Conservation (phyloP, 495 filamentous ascomycete genomes). For the Xylaria nigripes region DNA sequence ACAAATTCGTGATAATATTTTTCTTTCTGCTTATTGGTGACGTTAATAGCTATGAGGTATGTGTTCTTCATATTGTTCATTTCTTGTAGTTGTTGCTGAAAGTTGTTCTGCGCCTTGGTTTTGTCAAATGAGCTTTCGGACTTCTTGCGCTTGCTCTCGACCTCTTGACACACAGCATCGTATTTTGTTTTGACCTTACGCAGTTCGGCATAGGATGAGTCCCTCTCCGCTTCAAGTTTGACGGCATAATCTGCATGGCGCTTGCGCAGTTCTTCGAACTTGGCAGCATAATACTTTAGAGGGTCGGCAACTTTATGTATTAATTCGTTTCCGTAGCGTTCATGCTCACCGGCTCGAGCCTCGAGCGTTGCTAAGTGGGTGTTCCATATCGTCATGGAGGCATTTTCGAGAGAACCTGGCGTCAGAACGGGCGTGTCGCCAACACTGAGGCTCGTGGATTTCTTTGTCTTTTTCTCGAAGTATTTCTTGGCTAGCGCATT, state of each 20-base stretch:
- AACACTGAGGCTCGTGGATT: constrained; percentile 80
- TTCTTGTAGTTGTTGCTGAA: constrained; percentile 80
- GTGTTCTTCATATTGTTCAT: constrained; percentile 99
- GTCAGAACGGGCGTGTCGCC: constrained; percentile 90
- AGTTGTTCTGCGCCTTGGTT: constrained; percentile 77
- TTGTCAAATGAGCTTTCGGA: constrained; percentile 83
- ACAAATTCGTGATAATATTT: constrained; percentile 96
- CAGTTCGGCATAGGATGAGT: constrained; percentile 71
- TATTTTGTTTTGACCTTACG: constrained; percentile 91
- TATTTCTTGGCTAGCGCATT: constrained; percentile 85
- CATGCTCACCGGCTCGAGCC: constrained; percentile 79
- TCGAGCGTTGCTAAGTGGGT: constrained; percentile 87
- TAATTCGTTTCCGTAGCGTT: constrained; percentile 69
- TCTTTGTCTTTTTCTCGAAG: constrained; percentile 91
- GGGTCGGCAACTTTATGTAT: constrained; percentile 74
- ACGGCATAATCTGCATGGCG: constrained; percentile 79
- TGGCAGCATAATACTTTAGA: constrained; percentile 56
- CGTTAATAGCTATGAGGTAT: constrained; percentile 89
- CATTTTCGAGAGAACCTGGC: constrained; percentile 90
- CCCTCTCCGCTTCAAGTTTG: constrained; percentile 84
- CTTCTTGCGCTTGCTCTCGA: constrained; percentile 92
- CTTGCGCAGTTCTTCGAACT: constrained; percentile 90
- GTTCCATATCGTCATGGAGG: constrained; percentile 93
- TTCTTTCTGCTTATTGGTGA: constrained; percentile 93
- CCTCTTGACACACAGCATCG: constrained; percentile 85